Evolutionary conservation across 352 stramenopile genomes (phyloP).

Genomic region (Pythium aquatile): DNA sequence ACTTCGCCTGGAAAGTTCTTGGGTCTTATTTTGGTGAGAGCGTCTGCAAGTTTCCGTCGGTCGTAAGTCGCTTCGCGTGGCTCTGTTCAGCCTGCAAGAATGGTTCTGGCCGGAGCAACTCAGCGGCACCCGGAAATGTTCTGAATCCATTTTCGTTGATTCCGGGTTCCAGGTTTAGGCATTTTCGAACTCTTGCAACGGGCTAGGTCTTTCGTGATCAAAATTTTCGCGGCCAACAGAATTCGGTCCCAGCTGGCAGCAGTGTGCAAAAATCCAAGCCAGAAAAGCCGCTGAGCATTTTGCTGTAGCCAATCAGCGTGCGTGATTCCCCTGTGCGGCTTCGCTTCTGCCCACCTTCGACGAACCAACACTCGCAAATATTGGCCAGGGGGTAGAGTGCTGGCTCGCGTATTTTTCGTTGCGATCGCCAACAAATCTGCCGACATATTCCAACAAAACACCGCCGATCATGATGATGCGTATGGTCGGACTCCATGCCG

Average conservation of each 20-base stretch:
- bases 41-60: background rate
- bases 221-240: conserved; percentile 4
- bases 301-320: background rate
- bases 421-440: conserved; percentile 8
- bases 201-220: background rate
- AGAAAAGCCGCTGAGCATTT: conserved; percentile 1
- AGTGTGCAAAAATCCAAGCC: background rate
- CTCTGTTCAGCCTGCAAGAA: background rate
- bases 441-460: conserved; percentile 7
- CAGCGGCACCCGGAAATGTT: background rate
- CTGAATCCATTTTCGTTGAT: conserved; percentile 4
- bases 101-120: conserved; percentile 1
- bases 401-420: background rate
- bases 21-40: conserved; percentile 2
- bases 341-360: background rate
- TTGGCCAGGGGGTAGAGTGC: background rate
- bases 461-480: conserved; percentile 5
- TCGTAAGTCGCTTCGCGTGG: background rate
- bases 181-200: background rate
- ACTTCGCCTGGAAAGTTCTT: conserved; percentile 1
- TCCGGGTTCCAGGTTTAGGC: background rate
- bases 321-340: background rate
- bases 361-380: conserved; percentile 5
- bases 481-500: background rate
- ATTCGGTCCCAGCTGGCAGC: background rate